Conservation (phyloP, 768 basidiomycete species). For the Trametes meyenii region DNA sequence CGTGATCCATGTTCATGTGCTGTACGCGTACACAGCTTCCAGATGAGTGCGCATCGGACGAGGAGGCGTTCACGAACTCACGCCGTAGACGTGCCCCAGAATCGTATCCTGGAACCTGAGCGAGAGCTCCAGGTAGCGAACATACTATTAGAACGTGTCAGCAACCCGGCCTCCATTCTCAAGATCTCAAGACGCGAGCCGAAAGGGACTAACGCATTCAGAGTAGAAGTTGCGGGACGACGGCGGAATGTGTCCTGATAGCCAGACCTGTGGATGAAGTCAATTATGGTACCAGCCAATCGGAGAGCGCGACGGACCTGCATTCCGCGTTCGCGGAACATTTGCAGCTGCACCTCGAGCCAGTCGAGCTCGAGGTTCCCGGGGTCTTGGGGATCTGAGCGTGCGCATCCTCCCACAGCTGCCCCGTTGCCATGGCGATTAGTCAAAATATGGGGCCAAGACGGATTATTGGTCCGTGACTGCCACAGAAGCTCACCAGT, state of each 20-base stretch:
- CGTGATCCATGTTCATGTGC: slow-evolving; percentile 88
- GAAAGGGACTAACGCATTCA: slow-evolving; percentile 68
- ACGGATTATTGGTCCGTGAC: not conserved
- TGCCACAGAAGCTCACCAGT: slow-evolving; percentile 54
- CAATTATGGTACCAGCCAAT: slow-evolving; percentile 22
- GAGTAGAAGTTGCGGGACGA: slow-evolving; percentile 79
- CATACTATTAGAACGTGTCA: slow-evolving; percentile 44
- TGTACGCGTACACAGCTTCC: slow-evolving; percentile 37
- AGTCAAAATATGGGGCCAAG: slow-evolving; percentile 18
- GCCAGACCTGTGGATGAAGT: slow-evolving; percentile 44
- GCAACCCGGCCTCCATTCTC: slow-evolving; percentile 18
- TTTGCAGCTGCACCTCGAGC: slow-evolving; percentile 81
- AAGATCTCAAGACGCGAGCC: slow-evolving; percentile 13
- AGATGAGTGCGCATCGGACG: slow-evolving; percentile 24
- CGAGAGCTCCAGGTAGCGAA: slow-evolving; percentile 73
- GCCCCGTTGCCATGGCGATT: slow-evolving; percentile 28
- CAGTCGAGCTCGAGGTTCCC: slow-evolving; percentile 89
- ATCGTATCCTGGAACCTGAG: slow-evolving; percentile 87
- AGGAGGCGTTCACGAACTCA: slow-evolving; percentile 42
- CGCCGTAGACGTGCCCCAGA: slow-evolving; percentile 83
- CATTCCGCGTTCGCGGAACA: slow-evolving; percentile 69
- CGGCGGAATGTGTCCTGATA: slow-evolving; percentile 83
- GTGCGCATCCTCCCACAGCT: slow-evolving; percentile 80
- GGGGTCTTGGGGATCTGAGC: slow-evolving; percentile 68
- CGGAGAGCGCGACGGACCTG: slow-evolving; percentile 50